Base-by-base conservation (phyloP, 176 grass and related monocot species). In the Triticum dicoccoides region DNA sequence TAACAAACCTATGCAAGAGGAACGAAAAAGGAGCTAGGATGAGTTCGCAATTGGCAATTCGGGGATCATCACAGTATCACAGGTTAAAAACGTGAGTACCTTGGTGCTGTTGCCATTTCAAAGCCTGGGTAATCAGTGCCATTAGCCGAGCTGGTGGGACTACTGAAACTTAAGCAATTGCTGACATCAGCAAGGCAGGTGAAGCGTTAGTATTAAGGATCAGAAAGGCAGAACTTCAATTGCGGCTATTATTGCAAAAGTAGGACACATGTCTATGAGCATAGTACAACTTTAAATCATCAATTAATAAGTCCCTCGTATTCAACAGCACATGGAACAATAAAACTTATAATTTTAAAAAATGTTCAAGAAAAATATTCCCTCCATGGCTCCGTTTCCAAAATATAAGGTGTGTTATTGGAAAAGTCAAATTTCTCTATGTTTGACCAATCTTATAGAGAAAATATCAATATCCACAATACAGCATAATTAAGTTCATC, bases 61-160 rank as follows among this genome's bases (percentile, higher is more conserved):
- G 65, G 15, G 24, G 72, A 75, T 35, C 13, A 59, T 80, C 29
- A 69, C 6, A 47, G 76, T 76, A 84, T 27, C 80, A 11, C 34
- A 59, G 27, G 32, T 78, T 77, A 24, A 85, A 42, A 37, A 37
- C 34, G 65, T 35, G 59, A 44, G 64, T 91, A 99, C 97, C 97
- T 93, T 99, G 97, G 87, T 96, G 90, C 80, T 99, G 97, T 65
- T 99, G 97, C 97, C 97, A 99, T 87, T 99, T 99, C 82, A 99
- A 88, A 88, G 97, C 90, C 80, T 96, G 97, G 74, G 92, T 92
- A 85, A 99, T 99, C 86, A 99, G 89, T 83, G 97, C 94, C 97
- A 99, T 94, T 85, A 99, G 77, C 68, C 97, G 92, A 85, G 97
- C 96, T 76, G 94, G 94, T 2, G 94, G 94, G 66, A 99, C 97